Base-by-base conservation (phyloP, 2,329 filamentous ascomycete genomes). In the Emydomyces testavorans region DNA sequence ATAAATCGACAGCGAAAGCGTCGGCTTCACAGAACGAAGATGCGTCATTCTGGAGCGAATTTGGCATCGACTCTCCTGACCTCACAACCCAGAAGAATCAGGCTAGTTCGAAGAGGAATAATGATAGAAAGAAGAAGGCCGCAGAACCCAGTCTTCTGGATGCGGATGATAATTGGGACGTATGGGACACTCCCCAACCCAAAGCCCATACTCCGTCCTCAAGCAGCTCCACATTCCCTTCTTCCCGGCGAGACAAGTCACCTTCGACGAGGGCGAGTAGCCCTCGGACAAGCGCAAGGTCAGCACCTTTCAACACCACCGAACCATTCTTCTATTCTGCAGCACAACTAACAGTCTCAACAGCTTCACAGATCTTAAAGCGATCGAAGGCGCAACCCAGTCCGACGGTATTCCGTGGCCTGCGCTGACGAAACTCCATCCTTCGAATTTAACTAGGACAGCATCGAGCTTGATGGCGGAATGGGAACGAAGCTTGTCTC, bases 401-500 rank as follows among this genome's bases (percentile, higher is more conserved):
- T 60, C 63, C 31, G 67, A 70, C 43, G 62, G 64, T 44, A 70
- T 73, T 11, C 71, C 83, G 23, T 86, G 85, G 68, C 80, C 81
- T 41, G 76, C 82, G 40, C 74, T 93, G 48, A 81, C 80, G 60
- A 80, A 82, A 54, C 68, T 88, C 35, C 77, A 79, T 6, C 84
- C 88, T 0, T 80, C 79, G 56, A 88, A 86, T 57, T 69, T 95
- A 56, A 85, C 87, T 62, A 77, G 80, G 31, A 90, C 85, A 0
- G 85, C 89, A n/a, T 84, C 81, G 29, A 84, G 83, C 53, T 73
- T 94, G 49, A 87, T 95, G 79, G 83, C 81, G 54, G 88, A 94
- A 61, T 94, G 87, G 85, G 90, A 96, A 69, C 85, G 80, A 64
- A 85, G 78, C 55, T 69, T 89, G 11, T 79, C 76, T 1, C 72